Base-by-base conservation (phyloP, 306 rosid species). In the Medicago ruthenica region DNA sequence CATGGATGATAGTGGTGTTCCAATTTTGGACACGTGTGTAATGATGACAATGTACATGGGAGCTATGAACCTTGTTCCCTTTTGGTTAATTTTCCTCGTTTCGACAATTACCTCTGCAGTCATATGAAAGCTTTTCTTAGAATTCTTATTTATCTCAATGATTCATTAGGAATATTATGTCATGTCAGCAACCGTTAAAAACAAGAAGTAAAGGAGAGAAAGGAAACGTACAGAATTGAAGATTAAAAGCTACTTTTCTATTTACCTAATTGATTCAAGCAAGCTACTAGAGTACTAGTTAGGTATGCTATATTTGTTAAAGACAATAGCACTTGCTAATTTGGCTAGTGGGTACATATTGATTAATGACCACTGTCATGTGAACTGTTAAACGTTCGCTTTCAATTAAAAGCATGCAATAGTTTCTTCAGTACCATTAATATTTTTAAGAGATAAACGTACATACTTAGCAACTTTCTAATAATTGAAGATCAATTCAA, bases 11-110 rank as follows among this genome's bases (percentile, higher is more conserved):
- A 59, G 77, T 69, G 44, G 48, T 67, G 78, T 40, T 62, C 41
- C 50, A 59, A 48, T 81, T 82, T 81, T 71, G 27, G 88, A 78
- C 91, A 87, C 88, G 91, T 86, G 87, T 80, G 72, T 75, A 84
- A 85, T 85, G 62, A 88, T 84, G 86, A 58, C 84, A 50, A 44
- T 79, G 36, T 81, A 80, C 82, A 69, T 75, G 80, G 76, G 74
- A 63, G 74, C 67, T 59, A 73, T 64, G 89, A 22, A 72, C 69
- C 50, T 39, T 17, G 60, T 83, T 69, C 85, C 76, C 69, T 81
- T 58, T 70, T 50, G 24, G 16, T 55, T 55, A 55, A 9, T 20
- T 55, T 55, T 9, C 7, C 12, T 55, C 61, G 24, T 54, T 80
- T 80, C 76, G 81, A 85, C 86, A 76, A 57, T 71, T 48, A 68